phyloP scores from a whole-genome alignment of 345 rosid genomes.

The Syzygium oleosum region DNA sequence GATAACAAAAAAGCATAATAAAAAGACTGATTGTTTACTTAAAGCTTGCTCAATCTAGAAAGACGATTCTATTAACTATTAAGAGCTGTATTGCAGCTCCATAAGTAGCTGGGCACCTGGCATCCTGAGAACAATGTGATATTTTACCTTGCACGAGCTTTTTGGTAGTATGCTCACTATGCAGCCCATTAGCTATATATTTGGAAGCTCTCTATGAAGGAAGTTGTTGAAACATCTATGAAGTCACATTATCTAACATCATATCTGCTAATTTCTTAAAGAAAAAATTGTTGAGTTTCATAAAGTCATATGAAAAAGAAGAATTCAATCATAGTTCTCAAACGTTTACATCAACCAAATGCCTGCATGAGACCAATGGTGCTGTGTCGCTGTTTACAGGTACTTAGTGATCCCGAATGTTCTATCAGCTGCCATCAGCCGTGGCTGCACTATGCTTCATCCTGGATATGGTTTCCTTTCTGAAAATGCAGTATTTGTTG shows the following conservation, averaged over 20 bases:
- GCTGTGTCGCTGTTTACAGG: slow-evolving; percentile 25
- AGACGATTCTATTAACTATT: not conserved
- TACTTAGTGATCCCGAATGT: slow-evolving; percentile 85
- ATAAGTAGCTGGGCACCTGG: not conserved
- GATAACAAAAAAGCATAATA: not conserved
- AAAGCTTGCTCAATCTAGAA: not conserved
- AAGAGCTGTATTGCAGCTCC: not conserved
- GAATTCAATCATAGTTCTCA: not conserved
- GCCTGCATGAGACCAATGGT: not conserved
- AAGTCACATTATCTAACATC: not conserved
- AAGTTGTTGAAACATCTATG: not conserved
- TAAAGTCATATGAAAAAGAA: not conserved
- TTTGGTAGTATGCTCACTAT: not conserved
- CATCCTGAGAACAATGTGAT: not conserved
- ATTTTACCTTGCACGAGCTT: not conserved
- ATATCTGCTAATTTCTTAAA: not conserved
- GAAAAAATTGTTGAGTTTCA: not conserved
- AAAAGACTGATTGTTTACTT: not conserved
- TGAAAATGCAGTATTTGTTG: slow-evolving; percentile 92
- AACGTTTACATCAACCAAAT: not conserved
- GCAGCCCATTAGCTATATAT: not conserved
- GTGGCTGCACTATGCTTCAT: slow-evolving; percentile 91
- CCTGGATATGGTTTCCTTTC: slow-evolving; percentile 99
- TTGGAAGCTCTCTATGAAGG: not conserved
- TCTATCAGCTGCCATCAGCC: slow-evolving; percentile 86